Evolutionary conservation across 2,329 filamentous ascomycete genomes (phyloP), one percentile per base, ranked within the genome.

Genomic region (Pyrenophora seminiperda): DNA sequence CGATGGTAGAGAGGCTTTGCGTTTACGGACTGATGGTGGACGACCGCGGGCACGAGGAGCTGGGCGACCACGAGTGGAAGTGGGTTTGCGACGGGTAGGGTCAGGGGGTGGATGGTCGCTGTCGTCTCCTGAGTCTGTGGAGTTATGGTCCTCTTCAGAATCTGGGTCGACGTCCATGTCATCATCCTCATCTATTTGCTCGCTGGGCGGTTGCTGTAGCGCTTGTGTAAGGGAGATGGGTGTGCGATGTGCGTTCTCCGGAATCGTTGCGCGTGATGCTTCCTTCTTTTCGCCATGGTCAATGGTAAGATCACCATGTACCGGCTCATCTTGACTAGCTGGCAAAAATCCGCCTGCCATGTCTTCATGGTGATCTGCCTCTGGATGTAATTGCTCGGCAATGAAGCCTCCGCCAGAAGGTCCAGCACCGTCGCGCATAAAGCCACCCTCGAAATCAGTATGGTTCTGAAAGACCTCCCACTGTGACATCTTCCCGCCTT

Each of bases 401-500:
- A 60, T 5, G 31, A 59, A 65, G 1, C 56, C 60, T 11, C 43
- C 48, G 22, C 40, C 44, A 14, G 51, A 43, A 20, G 44, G 46
- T 5, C n/a, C 47, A 32, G 36, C 39, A 27, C 68, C 64, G 1
- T 73, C 75, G 19, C 70, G 68, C 11, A 72, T 40, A 38, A 78
- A 75, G 37, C 77, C 76, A 9, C 76, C 76, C 27, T 75, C 76
- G 19, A 72, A 75, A 36, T 69, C 62, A 9, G 64, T 46, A 2
- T 68, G 58, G 3, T 61, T 55, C 5, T 67, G 55, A 20, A 70
- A 70, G 1, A 62, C 64, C 3, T 67, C 64, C 54, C 66, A 73
- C 20, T 75, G 75, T 27, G 68, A 73, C 44, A 77, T 80, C 20
- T 75, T 76, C 4, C 83, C 82, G 33, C 82, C 83, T 54, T 84